Conservation (phyloP, 2,329 filamentous ascomycete genomes). For the Chrysosphaeria jannelii region DNA sequence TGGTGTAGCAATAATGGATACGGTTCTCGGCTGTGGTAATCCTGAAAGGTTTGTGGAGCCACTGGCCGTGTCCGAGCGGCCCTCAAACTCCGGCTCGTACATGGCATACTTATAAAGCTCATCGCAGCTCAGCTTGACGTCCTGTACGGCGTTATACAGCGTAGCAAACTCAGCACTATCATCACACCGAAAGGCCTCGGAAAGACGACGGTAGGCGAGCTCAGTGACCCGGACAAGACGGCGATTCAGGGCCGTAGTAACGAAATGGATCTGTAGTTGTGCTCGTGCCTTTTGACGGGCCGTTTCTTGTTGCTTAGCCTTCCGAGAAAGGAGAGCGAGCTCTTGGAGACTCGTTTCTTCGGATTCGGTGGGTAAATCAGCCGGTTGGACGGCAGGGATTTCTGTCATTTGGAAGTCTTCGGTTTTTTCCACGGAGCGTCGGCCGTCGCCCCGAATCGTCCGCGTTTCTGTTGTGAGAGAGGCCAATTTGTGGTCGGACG, state of each 20-base stretch:
- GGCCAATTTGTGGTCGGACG: too few relatives aligned
- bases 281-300: slow-evolving; percentile 44
- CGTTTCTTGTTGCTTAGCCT: slow-evolving; percentile 58
- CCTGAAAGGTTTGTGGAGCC: too few relatives aligned
- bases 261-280: slow-evolving; percentile 41
- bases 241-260: slow-evolving; percentile 44
- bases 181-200: slow-evolving; percentile 49
- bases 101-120: slow-evolving; percentile 39
- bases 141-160: slow-evolving; percentile 48
- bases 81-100: slow-evolving; percentile 41
- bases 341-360: slow-evolving; percentile 45
- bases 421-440: too few relatives aligned
- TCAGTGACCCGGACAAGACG: slow-evolving; percentile 47
- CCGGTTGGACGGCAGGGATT: too few relatives aligned
- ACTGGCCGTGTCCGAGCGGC: slow-evolving; percentile 16
- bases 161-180: slow-evolving; percentile 50
- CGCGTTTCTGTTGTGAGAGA: too few relatives aligned
- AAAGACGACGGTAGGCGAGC: slow-evolving; percentile 42
- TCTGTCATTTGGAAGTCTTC: too few relatives aligned
- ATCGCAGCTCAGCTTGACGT: slow-evolving; percentile 50
- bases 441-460: too few relatives aligned
- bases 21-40: too few relatives aligned
- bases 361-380: slow-evolving; percentile 25
- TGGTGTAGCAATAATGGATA: slow-evolving; percentile 16
- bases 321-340: slow-evolving; percentile 45